Conservation (phyloP, 306 rosid genomes). For the Luffa aegyptiaca region DNA sequence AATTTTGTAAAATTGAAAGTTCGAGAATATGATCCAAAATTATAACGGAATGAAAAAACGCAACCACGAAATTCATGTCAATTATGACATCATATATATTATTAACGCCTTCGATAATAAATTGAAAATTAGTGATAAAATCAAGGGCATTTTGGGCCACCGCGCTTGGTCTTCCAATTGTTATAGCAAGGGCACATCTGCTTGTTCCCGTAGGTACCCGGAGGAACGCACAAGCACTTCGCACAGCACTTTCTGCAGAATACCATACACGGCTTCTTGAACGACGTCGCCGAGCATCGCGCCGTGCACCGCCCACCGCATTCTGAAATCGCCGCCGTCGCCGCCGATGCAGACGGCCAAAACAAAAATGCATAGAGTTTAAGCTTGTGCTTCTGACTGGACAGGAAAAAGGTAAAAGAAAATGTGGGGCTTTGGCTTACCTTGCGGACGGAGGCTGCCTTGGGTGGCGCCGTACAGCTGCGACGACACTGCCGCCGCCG, state of each 20-base stretch:
- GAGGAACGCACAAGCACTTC: conserved; percentile 7
- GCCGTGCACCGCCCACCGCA: background rate
- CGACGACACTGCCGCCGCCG: background rate
- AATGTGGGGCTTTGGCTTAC: background rate
- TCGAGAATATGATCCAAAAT: too few species aligned
- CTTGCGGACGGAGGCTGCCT: background rate
- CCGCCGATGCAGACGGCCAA: background rate
- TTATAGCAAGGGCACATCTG: conserved; percentile 11
- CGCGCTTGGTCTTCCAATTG: conserved; percentile 8
- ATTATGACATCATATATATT: too few species aligned
- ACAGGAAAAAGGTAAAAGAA: too few species aligned
- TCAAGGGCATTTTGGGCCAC: conserved; percentile 4
- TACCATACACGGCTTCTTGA: background rate
- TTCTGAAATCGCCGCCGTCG: background rate
- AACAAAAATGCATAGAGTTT: too few species aligned
- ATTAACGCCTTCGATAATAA: too few species aligned
- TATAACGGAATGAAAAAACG: too few species aligned
- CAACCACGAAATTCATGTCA: too few species aligned
- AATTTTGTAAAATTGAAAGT: too few species aligned
- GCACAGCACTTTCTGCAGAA: background rate
- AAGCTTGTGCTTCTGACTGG: too few species aligned
- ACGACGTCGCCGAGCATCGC: background rate
- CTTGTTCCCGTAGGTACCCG: conserved; percentile 3
- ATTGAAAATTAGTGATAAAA: too few species aligned
- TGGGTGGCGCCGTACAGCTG: background rate